Evolutionary conservation across 2,329 filamentous ascomycete species (phyloP).

Genomic region (Aspergillus versicolor): DNA sequence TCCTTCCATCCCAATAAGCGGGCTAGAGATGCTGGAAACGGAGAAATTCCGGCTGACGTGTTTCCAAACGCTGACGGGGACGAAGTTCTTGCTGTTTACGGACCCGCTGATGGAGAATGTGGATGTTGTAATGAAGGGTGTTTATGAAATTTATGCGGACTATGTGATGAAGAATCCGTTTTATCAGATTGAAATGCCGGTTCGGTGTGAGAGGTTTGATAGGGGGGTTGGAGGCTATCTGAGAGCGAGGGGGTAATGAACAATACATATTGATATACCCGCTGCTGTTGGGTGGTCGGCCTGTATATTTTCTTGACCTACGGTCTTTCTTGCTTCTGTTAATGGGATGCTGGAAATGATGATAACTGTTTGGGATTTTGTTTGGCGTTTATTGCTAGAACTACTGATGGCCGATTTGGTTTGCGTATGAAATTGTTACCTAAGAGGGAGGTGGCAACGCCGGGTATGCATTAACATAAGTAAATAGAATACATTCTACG

Average conservation of each 20-base stretch:
- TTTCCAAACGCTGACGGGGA: constrained; percentile 91
- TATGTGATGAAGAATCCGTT: constrained; percentile 99
- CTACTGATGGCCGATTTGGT: background rate
- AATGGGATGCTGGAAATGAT: background rate
- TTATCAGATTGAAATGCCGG: constrained; percentile 96
- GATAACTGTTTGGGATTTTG: background rate
- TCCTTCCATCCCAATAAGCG: constrained; percentile 48
- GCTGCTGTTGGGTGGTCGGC: background rate
- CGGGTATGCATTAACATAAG: constrained; percentile 36
- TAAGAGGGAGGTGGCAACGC: constrained; percentile 29
- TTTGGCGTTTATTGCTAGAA: background rate
- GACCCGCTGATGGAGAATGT: constrained; percentile 83
- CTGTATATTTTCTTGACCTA: background rate
- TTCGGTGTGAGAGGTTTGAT: constrained; percentile 94
- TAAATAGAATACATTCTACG: constrained; percentile 47
- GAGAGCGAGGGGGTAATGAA: constrained; percentile 50
- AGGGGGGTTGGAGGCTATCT: constrained; percentile 79
- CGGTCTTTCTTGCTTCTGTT: background rate
- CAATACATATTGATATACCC: background rate
- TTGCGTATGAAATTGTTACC: background rate
- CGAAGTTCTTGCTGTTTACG: constrained; percentile 94
- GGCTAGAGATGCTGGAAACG: constrained; percentile 89
- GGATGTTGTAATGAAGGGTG: constrained; percentile 75
- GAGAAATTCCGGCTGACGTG: constrained; percentile 94
- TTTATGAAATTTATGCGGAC: constrained; percentile 94